Conservation (phyloP, 2,329 filamentous ascomycete genomes). For the Phaeosphaeriaceae sp. region DNA sequence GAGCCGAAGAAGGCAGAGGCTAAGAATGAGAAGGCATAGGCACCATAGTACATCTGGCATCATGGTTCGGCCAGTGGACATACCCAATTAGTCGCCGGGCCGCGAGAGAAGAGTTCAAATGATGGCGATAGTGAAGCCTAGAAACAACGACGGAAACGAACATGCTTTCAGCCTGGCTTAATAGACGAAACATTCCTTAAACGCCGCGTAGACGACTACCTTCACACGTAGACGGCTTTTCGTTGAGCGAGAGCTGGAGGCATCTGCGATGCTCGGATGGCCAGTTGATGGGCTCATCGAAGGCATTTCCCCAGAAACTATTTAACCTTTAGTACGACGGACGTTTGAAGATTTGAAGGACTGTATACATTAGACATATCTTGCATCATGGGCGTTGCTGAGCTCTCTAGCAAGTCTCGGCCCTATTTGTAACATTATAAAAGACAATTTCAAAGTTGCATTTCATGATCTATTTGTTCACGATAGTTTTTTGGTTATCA, state of each 20-base stretch:
- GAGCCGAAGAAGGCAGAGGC: constrained; percentile 26
- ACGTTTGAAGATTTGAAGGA: constrained; percentile 25
- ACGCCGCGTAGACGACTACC: background rate
- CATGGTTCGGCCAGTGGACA: background rate
- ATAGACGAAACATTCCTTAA: no score
- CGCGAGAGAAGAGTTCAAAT: background rate
- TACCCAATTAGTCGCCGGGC: background rate
- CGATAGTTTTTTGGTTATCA: background rate
- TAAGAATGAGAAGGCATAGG: constrained; percentile 50
- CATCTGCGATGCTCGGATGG: background rate
- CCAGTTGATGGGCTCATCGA: constrained; percentile 19
- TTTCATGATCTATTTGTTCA: background rate
- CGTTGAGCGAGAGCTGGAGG: constrained; percentile 9
- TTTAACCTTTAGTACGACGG: constrained; percentile 14
- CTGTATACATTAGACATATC: constrained; percentile 43
- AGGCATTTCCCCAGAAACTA: constrained; percentile 1
- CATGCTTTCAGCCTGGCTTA: no score
- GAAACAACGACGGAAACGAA: no score
- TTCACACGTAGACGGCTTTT: background rate
- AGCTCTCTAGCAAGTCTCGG: constrained; percentile 19
- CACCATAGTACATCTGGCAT: background rate
- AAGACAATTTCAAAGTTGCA: constrained; percentile 1
- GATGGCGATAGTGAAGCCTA: no score
- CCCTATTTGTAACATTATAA: constrained; percentile 22
- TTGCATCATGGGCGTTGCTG: constrained; percentile 40